Evolutionary conservation across 768 basidiomycete genomes (phyloP).

Genomic region (Trametes elegans): DNA sequence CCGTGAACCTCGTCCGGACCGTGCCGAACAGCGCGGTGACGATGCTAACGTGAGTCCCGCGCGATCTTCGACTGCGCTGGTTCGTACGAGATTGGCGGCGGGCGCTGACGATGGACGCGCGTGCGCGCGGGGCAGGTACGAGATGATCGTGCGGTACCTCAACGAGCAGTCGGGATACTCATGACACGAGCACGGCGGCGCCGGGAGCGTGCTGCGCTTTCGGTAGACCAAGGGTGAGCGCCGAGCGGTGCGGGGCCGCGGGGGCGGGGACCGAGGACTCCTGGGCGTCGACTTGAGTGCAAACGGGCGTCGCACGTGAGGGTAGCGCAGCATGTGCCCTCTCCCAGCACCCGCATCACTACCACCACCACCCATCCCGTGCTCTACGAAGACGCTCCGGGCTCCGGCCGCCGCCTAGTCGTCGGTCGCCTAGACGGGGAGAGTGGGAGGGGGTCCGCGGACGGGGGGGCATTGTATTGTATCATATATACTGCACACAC

Average conservation of each 20-base stretch:
- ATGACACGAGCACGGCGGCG: constrained; percentile 9
- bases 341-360: no score
- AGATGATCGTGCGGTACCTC: constrained; percentile 31
- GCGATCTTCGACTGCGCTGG: background rate
- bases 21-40: constrained; percentile 97
- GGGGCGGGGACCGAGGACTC: no score
- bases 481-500: constrained; percentile 9
- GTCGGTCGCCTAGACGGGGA: background rate
- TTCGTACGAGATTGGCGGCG: background rate
- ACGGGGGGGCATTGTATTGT: constrained; percentile 12
- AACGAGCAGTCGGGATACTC: constrained; percentile 17
- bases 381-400: background rate
- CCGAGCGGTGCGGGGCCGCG: no score
- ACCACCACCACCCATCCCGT: no score
- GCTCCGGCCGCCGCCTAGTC: background rate
- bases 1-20: constrained; percentile 91
- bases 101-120: background rate
- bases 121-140: constrained; percentile 28
- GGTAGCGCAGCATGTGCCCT: no score
- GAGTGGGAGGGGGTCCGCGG: background rate
- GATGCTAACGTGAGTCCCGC: constrained; percentile 74
- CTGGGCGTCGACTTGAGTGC: no score
- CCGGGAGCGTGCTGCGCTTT: no score
- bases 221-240: no score
- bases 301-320: no score